Evolutionary conservation across 805 yeast species (phyloP).

Genomic region (Ogataea glucozyma): DNA sequence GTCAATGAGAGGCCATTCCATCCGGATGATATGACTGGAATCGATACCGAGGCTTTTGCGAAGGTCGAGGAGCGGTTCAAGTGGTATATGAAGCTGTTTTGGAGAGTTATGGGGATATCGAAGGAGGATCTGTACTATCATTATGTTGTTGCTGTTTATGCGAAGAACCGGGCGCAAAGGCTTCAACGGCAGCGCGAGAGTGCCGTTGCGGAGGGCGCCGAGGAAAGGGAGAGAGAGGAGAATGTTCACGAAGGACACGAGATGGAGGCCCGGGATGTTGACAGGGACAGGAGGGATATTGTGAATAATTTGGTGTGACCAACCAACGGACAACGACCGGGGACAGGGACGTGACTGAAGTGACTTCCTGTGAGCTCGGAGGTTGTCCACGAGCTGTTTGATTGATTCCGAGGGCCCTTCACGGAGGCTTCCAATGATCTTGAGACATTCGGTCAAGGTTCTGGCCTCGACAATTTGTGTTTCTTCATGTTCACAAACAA

Average conservation of each 20-base stretch:
- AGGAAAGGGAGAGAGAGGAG: background rate
- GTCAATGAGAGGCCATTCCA: slow-evolving; percentile 40
- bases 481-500: no score
- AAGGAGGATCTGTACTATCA: slow-evolving; percentile 50
- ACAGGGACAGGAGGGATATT: slow-evolving; percentile 13
- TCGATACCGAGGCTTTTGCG: slow-evolving; percentile 47
- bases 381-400: no score
- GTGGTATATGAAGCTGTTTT: slow-evolving; percentile 41
- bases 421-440: no score
- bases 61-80: slow-evolving; percentile 32
- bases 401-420: no score
- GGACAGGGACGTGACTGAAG: no score
- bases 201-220: background rate
- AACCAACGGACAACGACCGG: no score
- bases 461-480: no score
- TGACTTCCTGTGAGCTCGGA: no score
- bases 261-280: slow-evolving; percentile 1
- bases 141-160: slow-evolving; percentile 45
- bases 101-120: slow-evolving; percentile 59
- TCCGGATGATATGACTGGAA: slow-evolving; percentile 41
- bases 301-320: slow-evolving; percentile 14
- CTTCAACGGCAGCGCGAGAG: slow-evolving; percentile 10
- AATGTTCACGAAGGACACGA: background rate
- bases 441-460: no score
- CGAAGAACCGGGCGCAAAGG: slow-evolving; percentile 28